A percentile compares a stretch with the other conserved stretches of the same genome.
These are phyloP conservation scores for Endothia cerciana DNA, from an alignment of 2,329 filamentous ascomycete genomes.

Conservation along the genomic window DNA sequence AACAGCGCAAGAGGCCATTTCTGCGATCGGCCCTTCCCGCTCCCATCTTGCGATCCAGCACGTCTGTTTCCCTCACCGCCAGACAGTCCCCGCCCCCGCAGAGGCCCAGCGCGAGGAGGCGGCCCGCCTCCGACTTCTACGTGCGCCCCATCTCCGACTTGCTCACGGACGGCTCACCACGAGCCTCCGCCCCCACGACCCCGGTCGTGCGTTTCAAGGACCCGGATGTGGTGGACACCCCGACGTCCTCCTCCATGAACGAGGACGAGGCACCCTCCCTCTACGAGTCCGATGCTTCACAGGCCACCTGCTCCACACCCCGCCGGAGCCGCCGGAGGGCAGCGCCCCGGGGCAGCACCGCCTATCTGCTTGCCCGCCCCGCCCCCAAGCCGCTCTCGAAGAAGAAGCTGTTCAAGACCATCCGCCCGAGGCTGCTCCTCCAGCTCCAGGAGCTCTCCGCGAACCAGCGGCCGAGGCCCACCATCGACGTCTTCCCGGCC, in stretches of 20 bases:
- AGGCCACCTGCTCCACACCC: slow-evolving; percentile 19
- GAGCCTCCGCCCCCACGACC: slow-evolving; percentile 5
- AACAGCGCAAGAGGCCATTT: slow-evolving; percentile 43
- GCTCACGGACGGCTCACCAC: slow-evolving; percentile 35
- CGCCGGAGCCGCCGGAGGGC: slow-evolving; percentile 44
- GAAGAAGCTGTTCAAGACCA: slow-evolving; percentile 68
- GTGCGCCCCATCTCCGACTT: slow-evolving; percentile 44
- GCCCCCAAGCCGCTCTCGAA: slow-evolving; percentile 61
- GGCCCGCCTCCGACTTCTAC: slow-evolving; percentile 26
- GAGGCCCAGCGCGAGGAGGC: slow-evolving; percentile 12
- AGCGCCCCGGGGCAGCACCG: slow-evolving; percentile 61
- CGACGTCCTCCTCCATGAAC: slow-evolving; percentile 39
- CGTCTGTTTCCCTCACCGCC: slow-evolving; percentile 23
- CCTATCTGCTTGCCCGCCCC: slow-evolving; percentile 70
- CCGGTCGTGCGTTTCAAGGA: slow-evolving; percentile 53
- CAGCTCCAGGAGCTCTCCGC: slow-evolving; percentile 71
- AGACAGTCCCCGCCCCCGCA: slow-evolving; percentile 13
- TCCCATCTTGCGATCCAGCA: slow-evolving; percentile 37
- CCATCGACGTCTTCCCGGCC: slow-evolving; percentile 74
- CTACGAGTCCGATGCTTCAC: slow-evolving; percentile 42
- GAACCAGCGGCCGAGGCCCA: slow-evolving; percentile 63
- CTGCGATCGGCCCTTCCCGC: slow-evolving; percentile 48
- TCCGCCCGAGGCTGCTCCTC: slow-evolving; percentile 70
- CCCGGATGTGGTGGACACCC: slow-evolving; percentile 36
- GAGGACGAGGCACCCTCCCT: slow-evolving; percentile 53